Evolutionary conservation across 1,284 basidiomycete species (phyloP), one percentile per base, ranked within the genome.

Genomic region (Abortiporus biennis): DNA sequence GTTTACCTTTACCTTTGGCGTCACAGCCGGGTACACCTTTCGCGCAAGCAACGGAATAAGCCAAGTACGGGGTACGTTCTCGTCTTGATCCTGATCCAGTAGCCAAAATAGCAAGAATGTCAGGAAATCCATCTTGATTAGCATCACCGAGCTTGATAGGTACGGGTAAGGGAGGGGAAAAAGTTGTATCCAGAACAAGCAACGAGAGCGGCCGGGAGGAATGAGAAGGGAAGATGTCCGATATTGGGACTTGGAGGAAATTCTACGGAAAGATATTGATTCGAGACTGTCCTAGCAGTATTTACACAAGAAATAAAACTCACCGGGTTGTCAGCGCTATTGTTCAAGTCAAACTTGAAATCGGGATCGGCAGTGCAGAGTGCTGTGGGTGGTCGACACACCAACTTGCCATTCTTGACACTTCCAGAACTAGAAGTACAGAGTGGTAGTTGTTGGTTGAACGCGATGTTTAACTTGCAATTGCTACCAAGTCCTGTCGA

Each of bases 91-190:
- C 51, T 2, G 47, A 50, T 56, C 71, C 60, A 25, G 69, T 64
- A 1, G 69, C 74, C 0, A 78, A 60, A n/a, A 93, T 78, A 4
- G 85, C 54, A 2, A 98, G 67, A 6, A 98, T 56, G 54, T 99
- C 96, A 0, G 96, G 94, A 66, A 90, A 98, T 0, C 96, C 96
- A 58, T 99, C 94, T 27, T 95, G 74, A 62, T 98, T 90, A 45
- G 78, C 85, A 64, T 99, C 96, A 31, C 94, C 96, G 0, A 94
- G 65, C 45, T 84, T 85, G 31, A 98, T 63, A 0, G 89, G 72
- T 4, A 93, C 64, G 0, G 94, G 93, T 2, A 94, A 59, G 0
- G 79, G 55, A 0, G 85, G 82, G 0, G 63, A 64, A 43, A 74
- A 65, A 4, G 78, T 74, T 35, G 74, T 79, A 54, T 89, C 85